These are phyloP conservation scores for Emmonsia crescens DNA, from an alignment of 2,329 filamentous ascomycete species.

Conservation along the genomic window DNA sequence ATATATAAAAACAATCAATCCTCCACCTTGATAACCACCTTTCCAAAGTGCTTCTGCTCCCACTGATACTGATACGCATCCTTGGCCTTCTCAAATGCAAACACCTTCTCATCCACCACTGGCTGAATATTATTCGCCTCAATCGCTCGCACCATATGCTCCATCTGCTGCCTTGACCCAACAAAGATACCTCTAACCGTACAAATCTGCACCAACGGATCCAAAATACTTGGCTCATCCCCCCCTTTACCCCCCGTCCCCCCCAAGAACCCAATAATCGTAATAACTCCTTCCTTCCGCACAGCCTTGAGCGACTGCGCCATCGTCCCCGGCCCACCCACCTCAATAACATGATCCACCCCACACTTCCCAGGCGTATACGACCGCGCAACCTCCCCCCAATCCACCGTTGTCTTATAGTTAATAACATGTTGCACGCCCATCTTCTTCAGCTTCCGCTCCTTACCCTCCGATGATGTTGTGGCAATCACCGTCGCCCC, in stretches of 20 bases:
- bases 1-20: not conserved
- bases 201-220: constrained; percentile 40
- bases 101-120: constrained; percentile 48
- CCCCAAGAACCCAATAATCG: constrained; percentile 49
- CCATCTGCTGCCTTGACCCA: constrained; percentile 45
- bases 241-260: constrained; percentile 29
- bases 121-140: constrained; percentile 50
- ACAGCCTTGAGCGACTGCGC: constrained; percentile 45
- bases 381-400: constrained; percentile 48
- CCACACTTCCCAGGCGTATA: constrained; percentile 42
- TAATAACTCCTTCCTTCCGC: constrained; percentile 44
- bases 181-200: constrained; percentile 49
- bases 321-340: constrained; percentile 55
- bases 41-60: constrained; percentile 46
- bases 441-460: constrained; percentile 41
- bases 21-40: constrained; percentile 38
- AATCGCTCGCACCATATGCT: constrained; percentile 49
- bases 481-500: constrained; percentile 49
- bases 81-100: constrained; percentile 41
- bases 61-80: constrained; percentile 44
- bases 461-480: constrained; percentile 47
- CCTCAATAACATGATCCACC: constrained; percentile 53
- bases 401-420: constrained; percentile 47
- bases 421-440: constrained; percentile 52
- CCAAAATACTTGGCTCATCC: constrained; percentile 42